Evolutionary conservation across 2,329 filamentous ascomycete species (phyloP).

Genomic region (Cercospora janseana): DNA sequence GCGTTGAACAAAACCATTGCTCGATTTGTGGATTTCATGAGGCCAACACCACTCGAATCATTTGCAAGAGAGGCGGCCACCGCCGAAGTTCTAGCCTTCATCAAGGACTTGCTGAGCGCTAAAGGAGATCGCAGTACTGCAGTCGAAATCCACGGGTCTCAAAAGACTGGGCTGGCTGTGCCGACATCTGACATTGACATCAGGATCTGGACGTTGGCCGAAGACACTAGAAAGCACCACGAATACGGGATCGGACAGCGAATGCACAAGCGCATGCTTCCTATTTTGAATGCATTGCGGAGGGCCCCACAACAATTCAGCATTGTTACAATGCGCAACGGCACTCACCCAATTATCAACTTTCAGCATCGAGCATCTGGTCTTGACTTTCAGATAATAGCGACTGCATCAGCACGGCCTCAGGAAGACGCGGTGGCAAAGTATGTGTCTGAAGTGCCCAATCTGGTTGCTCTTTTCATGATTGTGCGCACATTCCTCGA

Average conservation of each 20-base stretch:
- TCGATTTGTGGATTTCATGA: constrained; percentile 47
- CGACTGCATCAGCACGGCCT: constrained; percentile 42
- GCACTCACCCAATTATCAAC: constrained; percentile 44
- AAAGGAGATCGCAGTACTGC: constrained; percentile 18
- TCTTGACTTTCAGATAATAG: constrained; percentile 54
- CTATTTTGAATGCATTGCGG: constrained; percentile 15
- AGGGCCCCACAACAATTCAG: background rate
- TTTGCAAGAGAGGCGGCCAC: constrained; percentile 39
- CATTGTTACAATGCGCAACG: constrained; percentile 24
- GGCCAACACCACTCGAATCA: constrained; percentile 46
- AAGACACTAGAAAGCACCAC: constrained; percentile 16
- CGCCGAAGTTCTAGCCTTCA: constrained; percentile 36
- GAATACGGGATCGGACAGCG: background rate
- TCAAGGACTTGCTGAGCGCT: constrained; percentile 25
- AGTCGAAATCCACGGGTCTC: constrained; percentile 53
- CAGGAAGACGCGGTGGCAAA: constrained; percentile 46
- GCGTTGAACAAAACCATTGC: constrained; percentile 44
- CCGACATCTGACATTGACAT: constrained; percentile 57
- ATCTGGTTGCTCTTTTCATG: constrained; percentile 51
- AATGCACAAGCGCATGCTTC: constrained; percentile 9
- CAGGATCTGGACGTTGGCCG: constrained; percentile 40
- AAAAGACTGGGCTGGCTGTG: constrained; percentile 52
- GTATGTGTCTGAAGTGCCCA: constrained; percentile 51
- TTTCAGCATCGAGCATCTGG: constrained; percentile 49
- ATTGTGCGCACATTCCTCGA: constrained; percentile 53